Conservation (phyloP, 495 filamentous ascomycete species). For the Thermothielavioides terrestris region DNA sequence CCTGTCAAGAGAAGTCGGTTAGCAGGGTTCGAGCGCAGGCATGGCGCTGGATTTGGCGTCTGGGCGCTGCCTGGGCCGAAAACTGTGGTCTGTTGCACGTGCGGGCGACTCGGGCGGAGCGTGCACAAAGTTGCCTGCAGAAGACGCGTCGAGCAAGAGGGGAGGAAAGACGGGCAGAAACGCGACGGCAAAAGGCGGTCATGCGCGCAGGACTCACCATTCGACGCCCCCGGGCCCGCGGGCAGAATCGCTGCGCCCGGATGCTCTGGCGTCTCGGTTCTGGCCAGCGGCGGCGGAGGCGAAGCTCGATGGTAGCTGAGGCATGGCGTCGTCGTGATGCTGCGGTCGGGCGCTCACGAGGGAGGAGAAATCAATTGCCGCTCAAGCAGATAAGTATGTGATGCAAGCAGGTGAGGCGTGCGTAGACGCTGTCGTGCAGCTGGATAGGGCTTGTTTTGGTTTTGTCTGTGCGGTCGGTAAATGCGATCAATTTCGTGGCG, state of each 20-base stretch:
- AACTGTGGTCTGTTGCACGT: too few species aligned
- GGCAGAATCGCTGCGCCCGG: constrained; percentile 18
- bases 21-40: too few species aligned
- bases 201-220: constrained; percentile 21
- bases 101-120: too few species aligned
- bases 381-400: neutral
- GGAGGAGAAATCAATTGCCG: constrained; percentile 10
- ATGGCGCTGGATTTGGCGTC: too few species aligned
- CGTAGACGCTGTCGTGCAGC: too few species aligned
- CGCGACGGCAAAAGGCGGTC: neutral
- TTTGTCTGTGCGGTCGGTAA: neutral
- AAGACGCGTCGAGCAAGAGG: neutral
- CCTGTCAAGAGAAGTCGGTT: constrained; percentile 33
- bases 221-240: constrained; percentile 27
- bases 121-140: too few species aligned
- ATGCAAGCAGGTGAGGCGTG: neutral
- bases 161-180: neutral
- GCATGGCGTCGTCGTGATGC: constrained; percentile 47
- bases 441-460: neutral
- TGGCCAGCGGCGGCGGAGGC: constrained; percentile 74
- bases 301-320: constrained; percentile 75
- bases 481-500: constrained; percentile 6
- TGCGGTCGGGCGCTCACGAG: neutral
- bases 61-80: too few species aligned
- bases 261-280: constrained; percentile 41